Evolutionary conservation across 2,329 filamentous ascomycete species (phyloP).

Genomic region (Aspergillus sergii): DNA sequence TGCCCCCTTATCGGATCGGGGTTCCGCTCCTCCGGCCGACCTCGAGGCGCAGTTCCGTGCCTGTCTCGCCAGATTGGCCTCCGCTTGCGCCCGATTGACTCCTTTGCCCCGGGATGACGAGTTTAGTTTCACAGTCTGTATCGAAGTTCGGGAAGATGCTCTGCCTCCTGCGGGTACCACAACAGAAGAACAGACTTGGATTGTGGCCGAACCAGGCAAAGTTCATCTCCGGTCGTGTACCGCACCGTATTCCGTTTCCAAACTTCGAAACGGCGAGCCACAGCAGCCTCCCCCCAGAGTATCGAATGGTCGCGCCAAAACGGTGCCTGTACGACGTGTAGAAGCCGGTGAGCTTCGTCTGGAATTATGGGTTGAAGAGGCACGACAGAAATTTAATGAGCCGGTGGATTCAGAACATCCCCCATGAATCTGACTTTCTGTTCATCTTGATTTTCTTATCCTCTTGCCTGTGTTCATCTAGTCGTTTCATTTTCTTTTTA

Average conservation of each 20-base stretch:
- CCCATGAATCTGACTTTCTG: conserved; percentile 28
- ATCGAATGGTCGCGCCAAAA: conserved; percentile 55
- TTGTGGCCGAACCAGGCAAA: conserved; percentile 58
- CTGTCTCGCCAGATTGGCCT: conserved; percentile 47
- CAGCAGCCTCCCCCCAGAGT: conserved; percentile 35
- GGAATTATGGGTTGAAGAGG: conserved; percentile 72
- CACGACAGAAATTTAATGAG: conserved; percentile 55
- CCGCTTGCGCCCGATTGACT: conserved; percentile 45
- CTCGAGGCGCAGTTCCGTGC: conserved; percentile 54
- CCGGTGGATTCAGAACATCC: conserved; percentile 41
- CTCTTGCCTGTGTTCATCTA: conserved; percentile 16
- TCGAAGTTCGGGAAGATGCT: conserved; percentile 50
- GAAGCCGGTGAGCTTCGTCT: conserved; percentile 67
- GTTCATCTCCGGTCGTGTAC: conserved; percentile 42
- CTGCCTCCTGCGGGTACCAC: conserved; percentile 50
- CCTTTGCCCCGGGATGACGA: conserved; percentile 50
- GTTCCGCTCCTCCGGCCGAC: conserved; percentile 40
- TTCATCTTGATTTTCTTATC: conserved; percentile 6
- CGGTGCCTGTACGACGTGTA: conserved; percentile 63
- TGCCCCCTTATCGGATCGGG: conserved; percentile 29
- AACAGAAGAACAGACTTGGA: conserved; percentile 60
- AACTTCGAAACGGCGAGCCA: conserved; percentile 38
- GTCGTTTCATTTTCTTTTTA: conserved; percentile 18
- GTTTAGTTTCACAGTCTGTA: conserved; percentile 53
- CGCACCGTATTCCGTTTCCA: conserved; percentile 43